Evolutionary conservation across 2,329 filamentous ascomycete genomes (phyloP), one percentile per base, ranked within the genome.

Genomic region (Aspergillus piperis): DNA sequence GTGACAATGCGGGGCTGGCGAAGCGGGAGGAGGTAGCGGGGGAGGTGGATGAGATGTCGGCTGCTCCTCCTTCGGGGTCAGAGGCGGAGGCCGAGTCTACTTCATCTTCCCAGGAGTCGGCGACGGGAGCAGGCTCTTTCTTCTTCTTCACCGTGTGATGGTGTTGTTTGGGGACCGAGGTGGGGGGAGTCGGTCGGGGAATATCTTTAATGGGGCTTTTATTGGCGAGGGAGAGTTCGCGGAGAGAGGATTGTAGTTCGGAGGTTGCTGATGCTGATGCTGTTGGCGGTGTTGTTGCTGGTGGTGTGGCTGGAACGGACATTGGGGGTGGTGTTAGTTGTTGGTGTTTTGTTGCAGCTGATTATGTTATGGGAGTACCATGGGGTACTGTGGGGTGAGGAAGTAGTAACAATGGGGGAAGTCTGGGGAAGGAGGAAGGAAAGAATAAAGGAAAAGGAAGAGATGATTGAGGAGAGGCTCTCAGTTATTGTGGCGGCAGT

Each of bases 91-190:
- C 80, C 11, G 78, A 81, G 36, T 81, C 75, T 32, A 83, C 82
- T 58, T 90, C 90, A 68, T 95, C 89, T 76, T 92, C 90, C 90
- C 90, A 93, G 47, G 88, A 91, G 64, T 92, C 90, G 56, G 83
- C 85, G 19, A 89, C 84, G 17, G 89, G 79, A 17, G 76, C 61
- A 17, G 66, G 58, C 42, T 78, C 77, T 58, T 77, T 71, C 30
- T 61, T 61, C 21, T 71, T 70, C 58, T 63, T 66, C 30, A 57
- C 41, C 60, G 23, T 30, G 60, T 49, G 13, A 54, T 60, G 39
- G n/a, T 42, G 39, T n/a, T 41, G 38, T 23, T 54, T 32, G 50
- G 48, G 47, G n/a, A 55, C 44, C 42, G 59, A 41, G 36, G 63
- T 56, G 8, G 58, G 53, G 48, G 67, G 72, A 3, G 19, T 44